A percentile compares a stretch with the other conserved stretches of the same genome.
phyloP scores from a whole-genome alignment of 176 grass and related monocot species.

The Panicum miliaceum region DNA sequence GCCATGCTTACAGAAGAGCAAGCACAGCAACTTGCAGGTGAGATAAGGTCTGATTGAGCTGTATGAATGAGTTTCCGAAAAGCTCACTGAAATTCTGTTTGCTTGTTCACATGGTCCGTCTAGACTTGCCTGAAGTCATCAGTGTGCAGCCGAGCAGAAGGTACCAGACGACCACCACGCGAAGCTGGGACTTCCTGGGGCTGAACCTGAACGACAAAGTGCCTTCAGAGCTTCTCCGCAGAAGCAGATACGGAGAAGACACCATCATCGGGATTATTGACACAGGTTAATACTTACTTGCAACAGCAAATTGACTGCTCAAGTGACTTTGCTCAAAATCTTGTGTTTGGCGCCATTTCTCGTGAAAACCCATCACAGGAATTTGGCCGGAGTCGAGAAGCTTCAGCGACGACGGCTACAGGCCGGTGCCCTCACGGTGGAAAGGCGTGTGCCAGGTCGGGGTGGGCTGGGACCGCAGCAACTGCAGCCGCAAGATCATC shows the following conservation, averaged over 20 bases:
- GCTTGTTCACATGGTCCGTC: not conserved
- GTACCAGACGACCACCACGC: conserved; percentile 40
- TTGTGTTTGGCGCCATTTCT: not conserved
- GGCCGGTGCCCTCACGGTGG: conserved; percentile 26
- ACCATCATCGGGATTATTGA: conserved; percentile 37
- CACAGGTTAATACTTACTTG: conserved; percentile 26
- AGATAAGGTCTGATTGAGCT: not conserved
- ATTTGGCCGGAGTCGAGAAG: conserved; percentile 28
- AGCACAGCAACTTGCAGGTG: conserved; percentile 40
- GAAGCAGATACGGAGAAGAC: conserved; percentile 49
- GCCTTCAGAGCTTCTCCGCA: conserved; percentile 28
- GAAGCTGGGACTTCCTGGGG: conserved; percentile 48
- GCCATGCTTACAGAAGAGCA: conserved; percentile 58
- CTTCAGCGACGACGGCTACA: conserved; percentile 38
- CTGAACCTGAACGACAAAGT: conserved; percentile 20
- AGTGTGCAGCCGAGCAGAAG: conserved; percentile 8
- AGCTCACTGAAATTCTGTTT: not conserved
- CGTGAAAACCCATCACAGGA: not conserved
- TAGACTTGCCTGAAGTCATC: conserved; percentile 41
- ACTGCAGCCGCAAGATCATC: conserved; percentile 49
- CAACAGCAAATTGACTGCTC: not conserved
- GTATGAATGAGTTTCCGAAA: not conserved
- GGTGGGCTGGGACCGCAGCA: conserved; percentile 13
- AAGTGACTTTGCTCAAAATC: not conserved
- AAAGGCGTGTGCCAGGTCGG: conserved; percentile 45